These are phyloP conservation scores for Diplodia seriata DNA, from an alignment of 2,329 filamentous ascomycete species.

Conservation along the genomic window DNA sequence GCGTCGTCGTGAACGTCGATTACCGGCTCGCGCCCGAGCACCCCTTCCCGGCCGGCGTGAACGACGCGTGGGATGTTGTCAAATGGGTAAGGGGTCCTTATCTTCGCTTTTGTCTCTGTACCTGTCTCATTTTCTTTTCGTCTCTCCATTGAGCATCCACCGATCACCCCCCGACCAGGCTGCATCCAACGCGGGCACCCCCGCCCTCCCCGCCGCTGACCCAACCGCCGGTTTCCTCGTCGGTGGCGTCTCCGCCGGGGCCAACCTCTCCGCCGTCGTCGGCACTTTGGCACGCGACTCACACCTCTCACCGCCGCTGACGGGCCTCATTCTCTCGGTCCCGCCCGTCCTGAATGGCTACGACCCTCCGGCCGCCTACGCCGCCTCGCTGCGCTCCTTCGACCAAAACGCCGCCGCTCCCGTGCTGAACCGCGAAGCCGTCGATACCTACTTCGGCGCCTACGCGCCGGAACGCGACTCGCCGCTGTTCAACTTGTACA, in stretches of 20 bases:
- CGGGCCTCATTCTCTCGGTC: conserved; percentile 34
- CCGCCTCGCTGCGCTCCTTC: conserved; percentile 34
- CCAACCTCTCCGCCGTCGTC: conserved; percentile 35
- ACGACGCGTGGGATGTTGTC: conserved; percentile 52
- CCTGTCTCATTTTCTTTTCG: not conserved
- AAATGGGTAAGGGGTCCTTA: conserved; percentile 35
- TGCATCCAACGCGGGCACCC: conserved; percentile 32
- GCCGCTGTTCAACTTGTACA: conserved; percentile 38
- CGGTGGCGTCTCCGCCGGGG: conserved; percentile 36
- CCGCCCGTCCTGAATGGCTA: conserved; percentile 39
- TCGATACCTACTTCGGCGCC: conserved; percentile 34
- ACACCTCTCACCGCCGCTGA: conserved; percentile 36
- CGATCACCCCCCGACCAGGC: conserved; percentile 10
- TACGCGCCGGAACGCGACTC: conserved; percentile 45
- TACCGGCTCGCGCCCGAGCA: conserved; percentile 68
- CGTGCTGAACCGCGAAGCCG: conserved; percentile 33
- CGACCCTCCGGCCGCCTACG: conserved; percentile 37
- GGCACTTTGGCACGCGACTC: conserved; percentile 37
- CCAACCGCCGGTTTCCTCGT: conserved; percentile 36
- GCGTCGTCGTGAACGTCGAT: conserved; percentile 58
- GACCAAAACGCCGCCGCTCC: conserved; percentile 36
- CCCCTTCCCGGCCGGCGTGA: conserved; percentile 68
- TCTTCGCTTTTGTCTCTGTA: not conserved
- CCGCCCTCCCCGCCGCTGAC: conserved; percentile 34
- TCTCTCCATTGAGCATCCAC: not conserved